Percentiles rank a stretch among this genome's conserved stretches.
These are phyloP conservation scores for Aciculoconidium aculeatum DNA, from an alignment of 805 yeast genomes.

Conservation along the genomic window DNA sequence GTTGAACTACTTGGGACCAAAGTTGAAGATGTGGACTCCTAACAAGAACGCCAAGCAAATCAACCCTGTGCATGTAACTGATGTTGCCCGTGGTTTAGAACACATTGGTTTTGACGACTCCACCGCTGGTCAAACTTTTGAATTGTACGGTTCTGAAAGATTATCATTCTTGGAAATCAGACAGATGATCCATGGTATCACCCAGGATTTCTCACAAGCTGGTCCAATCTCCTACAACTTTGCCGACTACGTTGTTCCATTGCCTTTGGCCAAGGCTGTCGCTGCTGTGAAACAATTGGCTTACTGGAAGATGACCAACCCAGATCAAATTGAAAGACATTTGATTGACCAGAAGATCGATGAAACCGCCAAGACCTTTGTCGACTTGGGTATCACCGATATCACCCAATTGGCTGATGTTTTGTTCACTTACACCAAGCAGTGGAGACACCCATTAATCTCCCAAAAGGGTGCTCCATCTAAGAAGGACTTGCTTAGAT, in stretches of 20 bases:
- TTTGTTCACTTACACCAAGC: conserved; percentile 40
- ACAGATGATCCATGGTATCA: conserved; percentile 62
- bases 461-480: conserved; percentile 40
- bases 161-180: conserved; percentile 58
- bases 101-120: conserved; percentile 75
- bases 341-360: conserved; percentile 61
- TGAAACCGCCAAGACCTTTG: conserved; percentile 54
- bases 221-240: conserved; percentile 40
- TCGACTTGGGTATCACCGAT: conserved; percentile 60
- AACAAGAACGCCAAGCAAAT: conserved; percentile 57
- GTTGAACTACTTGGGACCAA: conserved; percentile 53
- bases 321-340: conserved; percentile 73
- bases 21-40: conserved; percentile 57
- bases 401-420: conserved; percentile 37
- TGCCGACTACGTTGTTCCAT: conserved; percentile 40
- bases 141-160: conserved; percentile 67
- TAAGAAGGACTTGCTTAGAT: conserved; percentile 34
- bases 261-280: conserved; percentile 38
- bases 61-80: conserved; percentile 69
- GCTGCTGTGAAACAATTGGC: conserved; percentile 39
- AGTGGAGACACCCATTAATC: conserved; percentile 46
- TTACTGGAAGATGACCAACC: conserved; percentile 48
- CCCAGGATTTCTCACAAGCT: conserved; percentile 41
- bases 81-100: conserved; percentile 76
- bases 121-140: conserved; percentile 70